phyloP scores from a whole-genome alignment of 768 basidiomycete genomes.

The Termitomyces sp. region DNA sequence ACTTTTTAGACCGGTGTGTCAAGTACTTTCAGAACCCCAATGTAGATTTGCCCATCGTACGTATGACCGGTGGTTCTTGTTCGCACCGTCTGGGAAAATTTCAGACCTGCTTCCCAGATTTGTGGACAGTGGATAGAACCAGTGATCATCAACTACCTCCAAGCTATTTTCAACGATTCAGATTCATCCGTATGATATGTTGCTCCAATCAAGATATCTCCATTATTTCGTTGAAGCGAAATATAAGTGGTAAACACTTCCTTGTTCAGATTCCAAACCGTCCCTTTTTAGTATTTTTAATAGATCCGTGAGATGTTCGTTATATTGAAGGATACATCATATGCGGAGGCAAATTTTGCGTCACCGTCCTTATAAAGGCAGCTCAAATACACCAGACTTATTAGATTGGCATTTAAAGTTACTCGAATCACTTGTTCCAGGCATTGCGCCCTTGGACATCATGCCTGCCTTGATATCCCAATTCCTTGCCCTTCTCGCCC shows the following conservation, averaged over 20 bases:
- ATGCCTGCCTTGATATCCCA: not conserved
- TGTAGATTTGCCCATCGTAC: too few relatives aligned
- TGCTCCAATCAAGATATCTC: too few relatives aligned
- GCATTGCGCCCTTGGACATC: not conserved
- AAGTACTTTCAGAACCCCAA: too few relatives aligned
- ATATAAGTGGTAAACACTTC: too few relatives aligned
- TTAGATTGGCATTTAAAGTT: not conserved
- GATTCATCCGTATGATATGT: too few relatives aligned
- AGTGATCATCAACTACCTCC: not conserved
- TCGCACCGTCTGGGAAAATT: not conserved
- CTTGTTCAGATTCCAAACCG: too few relatives aligned
- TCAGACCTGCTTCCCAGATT: not conserved
- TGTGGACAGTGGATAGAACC: too few relatives aligned
- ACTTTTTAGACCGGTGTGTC: too few relatives aligned
- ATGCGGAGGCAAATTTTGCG: not conserved
- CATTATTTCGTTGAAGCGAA: too few relatives aligned
- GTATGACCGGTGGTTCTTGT: too few relatives aligned
- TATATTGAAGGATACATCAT: not conserved
- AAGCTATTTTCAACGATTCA: not conserved
- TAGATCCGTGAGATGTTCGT: too few relatives aligned
- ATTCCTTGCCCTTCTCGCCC: constrained; percentile 6
- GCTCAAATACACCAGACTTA: not conserved
- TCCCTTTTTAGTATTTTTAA: too few relatives aligned
- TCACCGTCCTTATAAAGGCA: not conserved
- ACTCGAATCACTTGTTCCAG: not conserved